Evolutionary conservation across 2,329 filamentous ascomycete genomes (phyloP).

Genomic region (Aspergillus thermomutatus): DNA sequence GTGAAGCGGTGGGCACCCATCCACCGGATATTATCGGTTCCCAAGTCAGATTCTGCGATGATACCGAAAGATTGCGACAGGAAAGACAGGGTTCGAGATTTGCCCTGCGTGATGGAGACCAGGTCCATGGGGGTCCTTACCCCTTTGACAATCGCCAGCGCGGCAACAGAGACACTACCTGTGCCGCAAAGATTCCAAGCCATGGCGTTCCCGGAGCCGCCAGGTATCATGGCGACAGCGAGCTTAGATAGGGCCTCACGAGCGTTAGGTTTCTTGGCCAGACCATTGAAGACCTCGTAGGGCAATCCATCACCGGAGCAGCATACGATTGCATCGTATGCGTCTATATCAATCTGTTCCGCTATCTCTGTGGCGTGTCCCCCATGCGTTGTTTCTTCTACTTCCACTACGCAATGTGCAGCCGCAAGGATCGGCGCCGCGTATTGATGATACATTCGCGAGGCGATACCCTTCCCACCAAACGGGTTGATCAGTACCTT

Average conservation of each 20-base stretch:
- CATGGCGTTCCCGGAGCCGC: conserved; percentile 92
- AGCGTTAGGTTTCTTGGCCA: conserved; percentile 74
- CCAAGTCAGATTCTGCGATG: conserved; percentile 84
- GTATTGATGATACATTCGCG: conserved; percentile 68
- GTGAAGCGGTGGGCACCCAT: conserved; percentile 86
- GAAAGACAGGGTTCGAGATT: conserved; percentile 74
- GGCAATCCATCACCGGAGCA: conserved; percentile 91
- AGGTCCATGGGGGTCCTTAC: conserved; percentile 80
- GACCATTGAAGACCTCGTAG: conserved; percentile 91
- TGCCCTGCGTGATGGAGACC: conserved; percentile 80
- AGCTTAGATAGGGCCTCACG: conserved; percentile 69
- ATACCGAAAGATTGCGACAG: conserved; percentile 87
- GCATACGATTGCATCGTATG: conserved; percentile 80
- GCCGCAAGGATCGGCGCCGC: conserved; percentile 80
- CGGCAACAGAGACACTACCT: conserved; percentile 68
- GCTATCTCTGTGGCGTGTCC: conserved; percentile 79
- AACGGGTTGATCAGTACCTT: conserved; percentile 91
- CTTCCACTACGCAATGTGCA: conserved; percentile 71
- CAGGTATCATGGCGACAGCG: conserved; percentile 83
- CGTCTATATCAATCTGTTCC: conserved; percentile 70
- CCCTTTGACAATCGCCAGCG: conserved; percentile 83
- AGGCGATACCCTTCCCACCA: conserved; percentile 75
- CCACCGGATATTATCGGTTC: conserved; percentile 87
- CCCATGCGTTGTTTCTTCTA: conserved; percentile 65
- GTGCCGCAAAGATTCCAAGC: conserved; percentile 86